Percentiles rank a stretch among this genome's conserved stretches.
These are phyloP conservation scores for Xerocomus amazonicus DNA, from an alignment of 1,284 basidiomycete species.

Conservation along the genomic window DNA sequence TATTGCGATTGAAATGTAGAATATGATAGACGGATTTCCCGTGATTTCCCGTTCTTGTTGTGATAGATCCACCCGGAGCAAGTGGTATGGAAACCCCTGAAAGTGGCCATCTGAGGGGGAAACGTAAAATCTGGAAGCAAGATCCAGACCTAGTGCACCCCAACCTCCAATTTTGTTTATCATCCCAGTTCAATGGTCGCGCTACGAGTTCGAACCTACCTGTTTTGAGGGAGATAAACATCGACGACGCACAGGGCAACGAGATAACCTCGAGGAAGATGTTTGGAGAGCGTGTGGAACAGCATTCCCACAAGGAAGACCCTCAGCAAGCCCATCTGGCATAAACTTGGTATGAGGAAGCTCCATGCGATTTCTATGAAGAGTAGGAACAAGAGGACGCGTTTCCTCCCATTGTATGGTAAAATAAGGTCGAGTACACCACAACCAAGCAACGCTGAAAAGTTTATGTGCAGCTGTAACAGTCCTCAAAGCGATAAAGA, in stretches of 20 bases:
- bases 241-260: constrained; percentile 31
- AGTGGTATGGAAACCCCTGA: constrained; percentile 29
- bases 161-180: constrained; percentile 32
- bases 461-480: neutral
- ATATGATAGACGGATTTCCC: constrained; percentile 27
- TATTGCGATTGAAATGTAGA: constrained; percentile 19
- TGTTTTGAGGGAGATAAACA: constrained; percentile 24
- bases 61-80: constrained; percentile 29
- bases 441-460: constrained; percentile 7
- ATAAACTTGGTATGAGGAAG: constrained; percentile 17
- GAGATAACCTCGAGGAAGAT: constrained; percentile 19
- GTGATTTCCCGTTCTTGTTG: constrained; percentile 27
- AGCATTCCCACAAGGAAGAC: constrained; percentile 22
- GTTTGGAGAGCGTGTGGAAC: constrained; percentile 13
- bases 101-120: neutral
- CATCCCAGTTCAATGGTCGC: constrained; percentile 17
- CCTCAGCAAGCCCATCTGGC: constrained; percentile 11
- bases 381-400: constrained; percentile 24
- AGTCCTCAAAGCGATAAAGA: constrained; percentile 9
- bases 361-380: constrained; percentile 11
- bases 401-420: constrained; percentile 32
- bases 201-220: constrained; percentile 15
- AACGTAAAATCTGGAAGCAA: neutral
- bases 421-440: constrained; percentile 24
- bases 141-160: constrained; percentile 23